Evolutionary conservation across 164 flowering plant species (phyloP), one percentile per base, ranked within the genome.

Genomic region (Magnolia officinalis): DNA sequence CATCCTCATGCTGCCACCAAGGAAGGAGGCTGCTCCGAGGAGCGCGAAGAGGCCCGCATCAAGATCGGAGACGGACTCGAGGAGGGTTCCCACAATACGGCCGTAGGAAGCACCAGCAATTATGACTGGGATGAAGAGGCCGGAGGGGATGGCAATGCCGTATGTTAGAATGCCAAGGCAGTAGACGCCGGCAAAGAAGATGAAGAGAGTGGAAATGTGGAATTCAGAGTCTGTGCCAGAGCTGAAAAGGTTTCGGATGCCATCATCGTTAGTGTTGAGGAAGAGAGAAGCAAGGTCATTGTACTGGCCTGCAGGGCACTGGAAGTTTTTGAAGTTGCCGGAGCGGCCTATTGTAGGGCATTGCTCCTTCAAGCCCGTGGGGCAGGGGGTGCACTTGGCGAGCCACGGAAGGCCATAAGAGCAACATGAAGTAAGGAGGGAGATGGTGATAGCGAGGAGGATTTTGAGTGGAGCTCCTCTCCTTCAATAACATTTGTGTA

Each of bases 1-100:
- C 99, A 92, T 94, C 72, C 98, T 89, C 99, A 96, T 96, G 50
- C 96, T 91, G 52, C 98, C 98, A 67, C 97, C 99, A 11, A 95
- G 96, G 78, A 95, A 89, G 13, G 99, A 96, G 10, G 99, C 98
- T 64, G 99, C 93, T 76, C 99, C 98, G 58, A 96, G 90, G 31
- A 96, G 87, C 4, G 96, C 91, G 77, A 89, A 96, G 67, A 92
- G 86, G 24, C 98, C 97, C 0, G 76, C 73, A 63, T 92, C 97
- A n/a, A 95, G 92, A 76, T 74, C 78, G 10, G 93, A 81, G n/a
- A 90, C 19, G 8, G 89, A 63, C 1, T 83, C 86, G 18, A 92
- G 72, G 19, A 90, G 66, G 6, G 76, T 84, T 6, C 98, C 97
- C 31, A 89, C 83, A 19, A 94, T 83, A 24, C 98, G 97, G 0